phyloP scores from a whole-genome alignment of 164 flowering plant genomes.

The Annona squamosa region DNA sequence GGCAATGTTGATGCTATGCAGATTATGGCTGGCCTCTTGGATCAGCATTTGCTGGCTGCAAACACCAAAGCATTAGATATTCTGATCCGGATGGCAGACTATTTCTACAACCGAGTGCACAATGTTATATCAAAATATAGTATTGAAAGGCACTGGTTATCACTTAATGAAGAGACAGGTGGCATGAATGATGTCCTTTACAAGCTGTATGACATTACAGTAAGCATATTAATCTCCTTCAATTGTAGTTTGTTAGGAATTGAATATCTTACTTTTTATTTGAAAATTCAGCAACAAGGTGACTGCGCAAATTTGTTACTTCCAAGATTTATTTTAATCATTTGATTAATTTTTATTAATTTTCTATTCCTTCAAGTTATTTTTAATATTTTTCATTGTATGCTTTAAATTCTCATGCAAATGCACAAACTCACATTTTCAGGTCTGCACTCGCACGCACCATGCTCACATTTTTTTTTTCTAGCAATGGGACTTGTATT shows the following conservation, averaged over 20 bases:
- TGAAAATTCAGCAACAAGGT: neutral
- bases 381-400: neutral
- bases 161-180: conserved; percentile 88
- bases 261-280: neutral
- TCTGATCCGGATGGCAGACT: conserved; percentile 72
- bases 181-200: conserved; percentile 99
- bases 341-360: neutral
- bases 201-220: conserved; percentile 60
- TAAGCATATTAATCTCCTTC: conserved; percentile 4
- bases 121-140: conserved; percentile 53
- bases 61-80: conserved; percentile 62
- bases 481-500: no score
- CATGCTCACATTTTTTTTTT: neutral
- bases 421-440: neutral
- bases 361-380: neutral
- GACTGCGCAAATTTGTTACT: neutral
- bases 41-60: conserved; percentile 62
- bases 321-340: neutral
- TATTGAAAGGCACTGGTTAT: conserved; percentile 58
- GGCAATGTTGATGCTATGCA: conserved; percentile 13
- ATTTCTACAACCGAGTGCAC: conserved; percentile 76
- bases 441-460: no score
- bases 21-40: conserved; percentile 93
- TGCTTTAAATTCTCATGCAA: neutral
- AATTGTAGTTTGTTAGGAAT: neutral